These are phyloP conservation scores for Acer negundo DNA, from an alignment of 345 rosid genomes.

Conservation along the genomic window DNA sequence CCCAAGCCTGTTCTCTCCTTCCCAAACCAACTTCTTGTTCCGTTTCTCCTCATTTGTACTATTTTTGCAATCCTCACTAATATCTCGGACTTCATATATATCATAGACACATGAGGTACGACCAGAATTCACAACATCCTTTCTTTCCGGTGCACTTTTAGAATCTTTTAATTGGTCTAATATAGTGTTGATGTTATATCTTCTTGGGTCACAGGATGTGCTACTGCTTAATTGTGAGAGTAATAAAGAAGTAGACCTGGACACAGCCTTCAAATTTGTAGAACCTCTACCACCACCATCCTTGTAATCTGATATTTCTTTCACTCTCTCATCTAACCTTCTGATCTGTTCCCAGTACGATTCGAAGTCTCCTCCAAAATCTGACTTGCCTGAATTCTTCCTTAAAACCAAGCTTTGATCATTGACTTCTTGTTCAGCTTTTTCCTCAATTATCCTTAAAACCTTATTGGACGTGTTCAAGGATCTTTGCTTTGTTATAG, in stretches of 20 bases:
- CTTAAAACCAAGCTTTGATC: constrained; percentile 33
- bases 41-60: constrained; percentile 15
- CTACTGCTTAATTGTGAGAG: constrained; percentile 38
- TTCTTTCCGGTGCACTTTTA: constrained; percentile 24
- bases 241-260: constrained; percentile 40
- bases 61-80: constrained; percentile 22
- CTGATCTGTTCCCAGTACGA: constrained; percentile 63
- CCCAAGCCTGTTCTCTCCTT: constrained; percentile 38
- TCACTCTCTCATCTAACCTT: constrained; percentile 50
- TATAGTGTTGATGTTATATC: constrained; percentile 21
- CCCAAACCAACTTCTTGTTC: constrained; percentile 22
- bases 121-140: constrained; percentile 21
- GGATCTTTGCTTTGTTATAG: constrained; percentile 22
- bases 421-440: constrained; percentile 27
- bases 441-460: constrained; percentile 22
- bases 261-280: constrained; percentile 34
- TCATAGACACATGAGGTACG: constrained; percentile 51
- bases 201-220: constrained; percentile 26
- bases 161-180: constrained; percentile 37
- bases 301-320: constrained; percentile 46
- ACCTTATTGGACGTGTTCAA: constrained; percentile 11
- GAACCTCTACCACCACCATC: constrained; percentile 38
- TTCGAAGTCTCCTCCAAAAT: constrained; percentile 44
- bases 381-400: constrained; percentile 25
- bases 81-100: constrained; percentile 64